Conservation (phyloP, 2,329 filamentous ascomycete genomes). For the Drechslera avenae region DNA sequence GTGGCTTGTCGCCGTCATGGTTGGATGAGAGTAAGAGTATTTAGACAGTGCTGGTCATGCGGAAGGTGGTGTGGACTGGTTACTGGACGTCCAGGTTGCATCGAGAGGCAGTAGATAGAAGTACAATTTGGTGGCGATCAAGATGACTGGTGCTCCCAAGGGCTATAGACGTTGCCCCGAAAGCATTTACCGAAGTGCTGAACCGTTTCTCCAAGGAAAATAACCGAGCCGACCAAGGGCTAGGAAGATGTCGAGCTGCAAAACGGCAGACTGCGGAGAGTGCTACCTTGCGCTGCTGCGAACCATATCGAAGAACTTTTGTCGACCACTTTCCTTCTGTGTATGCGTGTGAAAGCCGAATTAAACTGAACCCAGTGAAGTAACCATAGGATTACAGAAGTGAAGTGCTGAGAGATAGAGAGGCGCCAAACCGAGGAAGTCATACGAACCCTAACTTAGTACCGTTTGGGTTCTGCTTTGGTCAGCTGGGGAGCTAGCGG, state of each 20-base stretch:
- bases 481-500: constrained; percentile 42
- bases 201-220: constrained; percentile 51
- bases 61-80: constrained; percentile 45
- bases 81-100: constrained; percentile 45
- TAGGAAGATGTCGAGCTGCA: constrained; percentile 43
- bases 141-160: constrained; percentile 45
- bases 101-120: constrained; percentile 49
- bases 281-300: constrained; percentile 41
- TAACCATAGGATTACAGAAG: constrained; percentile 45
- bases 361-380: constrained; percentile 46
- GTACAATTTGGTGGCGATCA: constrained; percentile 52
- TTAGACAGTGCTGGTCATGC: constrained; percentile 44
- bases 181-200: constrained; percentile 47
- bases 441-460: constrained; percentile 39
- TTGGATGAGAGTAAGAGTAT: constrained; percentile 43
- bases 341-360: constrained; percentile 41
- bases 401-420: constrained; percentile 33
- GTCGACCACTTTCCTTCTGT: constrained; percentile 46
- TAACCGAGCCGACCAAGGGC: constrained; percentile 47
- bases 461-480: constrained; percentile 45
- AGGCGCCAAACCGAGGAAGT: constrained; percentile 33
- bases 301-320: constrained; percentile 49
- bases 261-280: constrained; percentile 42
- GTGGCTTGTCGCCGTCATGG: constrained; percentile 38
- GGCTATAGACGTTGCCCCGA: constrained; percentile 43